Evolutionary conservation across 257 asterid species (phyloP).

Genomic region (Galeopsis tetrahit): DNA sequence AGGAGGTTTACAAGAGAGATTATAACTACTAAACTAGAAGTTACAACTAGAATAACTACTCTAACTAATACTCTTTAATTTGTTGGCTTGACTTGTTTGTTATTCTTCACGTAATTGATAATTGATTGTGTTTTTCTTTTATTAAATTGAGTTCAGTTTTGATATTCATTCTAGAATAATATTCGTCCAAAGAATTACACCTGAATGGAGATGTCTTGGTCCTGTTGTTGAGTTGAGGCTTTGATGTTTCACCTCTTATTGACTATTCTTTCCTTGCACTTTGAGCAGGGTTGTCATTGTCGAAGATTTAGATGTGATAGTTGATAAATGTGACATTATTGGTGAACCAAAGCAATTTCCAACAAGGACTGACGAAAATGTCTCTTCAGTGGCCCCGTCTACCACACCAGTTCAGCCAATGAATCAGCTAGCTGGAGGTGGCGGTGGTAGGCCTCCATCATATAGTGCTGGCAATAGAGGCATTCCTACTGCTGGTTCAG

Average conservation of each 20-base stretch:
- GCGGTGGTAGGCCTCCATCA: conserved; percentile 38
- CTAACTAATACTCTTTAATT: no score
- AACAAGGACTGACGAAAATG: conserved; percentile 43
- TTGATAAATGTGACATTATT: conserved; percentile 64
- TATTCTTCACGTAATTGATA: background rate
- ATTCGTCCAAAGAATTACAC: background rate
- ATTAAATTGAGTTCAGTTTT: background rate
- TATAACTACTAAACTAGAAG: no score
- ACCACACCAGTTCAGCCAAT: conserved; percentile 47
- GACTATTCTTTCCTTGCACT: conserved; percentile 19
- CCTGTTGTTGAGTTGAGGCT: background rate
- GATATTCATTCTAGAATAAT: background rate
- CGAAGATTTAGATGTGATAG: conserved; percentile 65
- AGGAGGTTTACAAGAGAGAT: no score
- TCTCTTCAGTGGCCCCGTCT: conserved; percentile 44
- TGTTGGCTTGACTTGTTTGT: no score
- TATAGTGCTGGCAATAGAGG: conserved; percentile 32
- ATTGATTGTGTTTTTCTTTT: background rate
- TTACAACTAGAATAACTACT: no score
- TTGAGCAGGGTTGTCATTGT: conserved; percentile 82
- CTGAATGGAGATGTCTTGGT: background rate
- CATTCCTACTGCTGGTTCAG: conserved; percentile 31
- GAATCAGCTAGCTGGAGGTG: conserved; percentile 46
- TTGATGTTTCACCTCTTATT: conserved; percentile 16
- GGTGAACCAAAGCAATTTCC: conserved; percentile 64